Conservation (phyloP, 1,284 basidiomycete species). For the Malassezia dermatis region DNA sequence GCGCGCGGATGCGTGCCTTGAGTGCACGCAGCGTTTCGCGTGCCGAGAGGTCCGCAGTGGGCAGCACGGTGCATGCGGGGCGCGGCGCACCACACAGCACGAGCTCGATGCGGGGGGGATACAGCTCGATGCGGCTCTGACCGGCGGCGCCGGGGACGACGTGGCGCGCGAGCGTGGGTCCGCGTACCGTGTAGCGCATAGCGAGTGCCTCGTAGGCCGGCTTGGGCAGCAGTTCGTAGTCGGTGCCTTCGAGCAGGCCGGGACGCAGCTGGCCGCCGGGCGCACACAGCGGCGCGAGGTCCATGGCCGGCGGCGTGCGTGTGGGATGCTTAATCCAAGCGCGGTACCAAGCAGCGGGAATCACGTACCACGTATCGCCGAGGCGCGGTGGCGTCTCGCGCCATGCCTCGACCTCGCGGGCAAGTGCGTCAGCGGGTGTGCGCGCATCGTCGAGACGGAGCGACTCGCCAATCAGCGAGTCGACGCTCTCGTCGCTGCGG, state of each 20-base stretch:
- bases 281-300: conserved; percentile 61
- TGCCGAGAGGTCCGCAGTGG: conserved; percentile 26
- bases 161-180: conserved; percentile 56
- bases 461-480: conserved; percentile 10
- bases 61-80: conserved; percentile 4
- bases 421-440: neutral
- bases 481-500: conserved; percentile 10
- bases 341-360: conserved; percentile 62
- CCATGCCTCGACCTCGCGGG: conserved; percentile 6
- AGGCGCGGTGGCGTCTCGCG: conserved; percentile 51
- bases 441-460: conserved; percentile 9
- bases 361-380: conserved; percentile 68
- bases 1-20: conserved; percentile 23
- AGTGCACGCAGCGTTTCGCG: conserved; percentile 28
- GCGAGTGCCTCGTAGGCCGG: conserved; percentile 63
- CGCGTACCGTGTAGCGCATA: conserved; percentile 61
- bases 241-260: conserved; percentile 58
- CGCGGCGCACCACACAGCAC: conserved; percentile 49
- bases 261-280: conserved; percentile 22
- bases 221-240: conserved; percentile 67
- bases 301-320: conserved; percentile 59
- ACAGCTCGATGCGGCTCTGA: conserved; percentile 63
- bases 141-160: conserved; percentile 54
- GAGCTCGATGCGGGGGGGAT: conserved; percentile 61
- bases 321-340: conserved; percentile 60